A percentile compares a stretch with the other conserved stretches of the same genome.
These are phyloP conservation scores for Conoideocrella luteorostrata DNA, from an alignment of 2,329 filamentous ascomycete genomes.

Conservation along the genomic window DNA sequence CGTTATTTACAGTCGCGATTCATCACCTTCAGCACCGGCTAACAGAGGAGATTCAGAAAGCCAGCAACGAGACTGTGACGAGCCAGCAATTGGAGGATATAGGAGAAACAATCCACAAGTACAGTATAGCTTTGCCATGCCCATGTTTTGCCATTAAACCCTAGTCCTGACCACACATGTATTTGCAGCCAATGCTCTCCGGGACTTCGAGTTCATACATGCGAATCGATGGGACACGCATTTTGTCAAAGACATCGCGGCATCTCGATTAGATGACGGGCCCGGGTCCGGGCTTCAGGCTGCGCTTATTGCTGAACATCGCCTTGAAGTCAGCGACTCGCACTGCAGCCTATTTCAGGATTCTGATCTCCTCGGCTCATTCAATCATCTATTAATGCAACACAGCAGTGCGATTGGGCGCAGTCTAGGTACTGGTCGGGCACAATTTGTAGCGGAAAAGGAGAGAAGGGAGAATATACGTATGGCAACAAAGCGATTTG, in stretches of 20 bases:
- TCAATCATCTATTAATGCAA: not conserved
- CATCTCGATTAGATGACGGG: not conserved
- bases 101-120: not conserved
- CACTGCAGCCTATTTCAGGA: not conserved
- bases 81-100: not conserved
- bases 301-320: not conserved
- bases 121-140: not conserved
- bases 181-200: not conserved
- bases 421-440: not conserved
- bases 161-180: not conserved
- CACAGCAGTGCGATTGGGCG: not conserved
- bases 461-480: not conserved
- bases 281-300: not conserved
- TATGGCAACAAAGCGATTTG: not conserved
- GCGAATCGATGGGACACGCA: not conserved
- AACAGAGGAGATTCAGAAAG: not conserved
- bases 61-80: not conserved
- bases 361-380: not conserved
- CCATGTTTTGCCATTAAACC: not conserved
- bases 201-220: not conserved
- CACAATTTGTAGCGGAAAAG: not conserved
- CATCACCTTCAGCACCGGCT: not conserved
- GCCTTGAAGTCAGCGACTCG: not conserved
- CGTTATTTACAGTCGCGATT: not conserved
- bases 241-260: not conserved